phyloP scores from a whole-genome alignment of 352 stramenopile genomes.

The Phytophthora crassamura region DNA sequence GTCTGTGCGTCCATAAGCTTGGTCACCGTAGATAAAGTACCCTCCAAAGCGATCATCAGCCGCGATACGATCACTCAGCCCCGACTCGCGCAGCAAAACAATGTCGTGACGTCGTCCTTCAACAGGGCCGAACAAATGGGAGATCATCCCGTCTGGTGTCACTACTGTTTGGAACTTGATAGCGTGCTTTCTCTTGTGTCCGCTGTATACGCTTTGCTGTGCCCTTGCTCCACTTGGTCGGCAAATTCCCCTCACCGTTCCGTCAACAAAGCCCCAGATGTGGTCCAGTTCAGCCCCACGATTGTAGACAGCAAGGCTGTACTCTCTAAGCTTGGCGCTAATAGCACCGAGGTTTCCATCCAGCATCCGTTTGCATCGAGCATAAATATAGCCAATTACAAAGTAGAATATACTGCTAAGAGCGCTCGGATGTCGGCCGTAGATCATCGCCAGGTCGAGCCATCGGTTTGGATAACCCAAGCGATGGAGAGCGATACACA shows the following conservation, averaged over 20 bases:
- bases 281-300: too few relatives aligned
- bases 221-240: neutral
- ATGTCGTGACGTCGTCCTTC: conserved; percentile 7
- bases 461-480: too few relatives aligned
- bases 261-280: conserved; percentile 13
- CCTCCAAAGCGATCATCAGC: neutral
- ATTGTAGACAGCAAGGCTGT: too few relatives aligned
- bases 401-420: too few relatives aligned
- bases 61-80: neutral
- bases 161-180: conserved; percentile 15
- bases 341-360: too few relatives aligned
- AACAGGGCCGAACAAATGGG: neutral
- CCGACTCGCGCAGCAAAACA: conserved; percentile 1
- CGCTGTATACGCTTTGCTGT: conserved; percentile 3
- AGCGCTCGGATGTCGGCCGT: too few relatives aligned
- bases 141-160: conserved; percentile 9
- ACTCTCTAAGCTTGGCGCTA: too few relatives aligned
- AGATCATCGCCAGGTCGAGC: too few relatives aligned
- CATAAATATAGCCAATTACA: too few relatives aligned
- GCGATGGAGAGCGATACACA: too few relatives aligned
- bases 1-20: conserved; percentile 3
- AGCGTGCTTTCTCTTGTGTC: conserved; percentile 7
- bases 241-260: conserved; percentile 1
- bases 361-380: too few relatives aligned
- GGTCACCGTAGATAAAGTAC: conserved; percentile 2